Evolutionary conservation across 768 basidiomycete genomes (phyloP).

Genomic region (Udeniomyces megalosporus): DNA sequence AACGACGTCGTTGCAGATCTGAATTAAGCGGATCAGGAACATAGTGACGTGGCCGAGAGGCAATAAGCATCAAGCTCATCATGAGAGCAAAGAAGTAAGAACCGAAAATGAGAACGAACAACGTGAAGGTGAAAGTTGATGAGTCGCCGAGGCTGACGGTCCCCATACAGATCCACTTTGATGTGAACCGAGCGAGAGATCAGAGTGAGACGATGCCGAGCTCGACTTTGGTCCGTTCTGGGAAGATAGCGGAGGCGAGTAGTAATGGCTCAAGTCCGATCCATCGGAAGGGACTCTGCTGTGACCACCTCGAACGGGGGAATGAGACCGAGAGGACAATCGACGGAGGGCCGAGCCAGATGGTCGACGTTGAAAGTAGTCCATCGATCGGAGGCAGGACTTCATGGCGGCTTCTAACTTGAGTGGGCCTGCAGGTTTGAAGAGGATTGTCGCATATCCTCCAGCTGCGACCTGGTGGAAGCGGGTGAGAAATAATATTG

Average conservation of each 20-base stretch:
- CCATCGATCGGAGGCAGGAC: constrained; percentile 38
- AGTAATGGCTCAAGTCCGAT: background rate
- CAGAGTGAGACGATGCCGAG: background rate
- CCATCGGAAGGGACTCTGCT: background rate
- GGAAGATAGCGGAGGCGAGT: too few species aligned
- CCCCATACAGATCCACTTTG: background rate
- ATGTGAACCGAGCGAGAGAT: background rate
- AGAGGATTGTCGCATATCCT: constrained; percentile 72
- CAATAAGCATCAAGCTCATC: too few species aligned
- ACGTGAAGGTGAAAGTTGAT: constrained; percentile 3
- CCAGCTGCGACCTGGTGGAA: constrained; percentile 35
- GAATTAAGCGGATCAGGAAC: too few species aligned
- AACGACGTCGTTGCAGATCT: constrained; percentile 21
- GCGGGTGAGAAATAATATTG: background rate
- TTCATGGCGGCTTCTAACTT: constrained; percentile 52
- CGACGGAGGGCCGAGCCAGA: background rate
- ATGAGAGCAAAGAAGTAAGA: too few species aligned
- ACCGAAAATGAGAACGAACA: background rate
- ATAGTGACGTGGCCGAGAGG: too few species aligned
- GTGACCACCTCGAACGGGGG: background rate
- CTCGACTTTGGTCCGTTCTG: too few species aligned
- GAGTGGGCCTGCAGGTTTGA: constrained; percentile 76
- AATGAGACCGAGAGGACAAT: background rate
- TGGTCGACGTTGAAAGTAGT: background rate
- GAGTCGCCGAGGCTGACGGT: background rate